Base-by-base conservation (phyloP, 768 basidiomycete species). In the Mycena galopus region DNA sequence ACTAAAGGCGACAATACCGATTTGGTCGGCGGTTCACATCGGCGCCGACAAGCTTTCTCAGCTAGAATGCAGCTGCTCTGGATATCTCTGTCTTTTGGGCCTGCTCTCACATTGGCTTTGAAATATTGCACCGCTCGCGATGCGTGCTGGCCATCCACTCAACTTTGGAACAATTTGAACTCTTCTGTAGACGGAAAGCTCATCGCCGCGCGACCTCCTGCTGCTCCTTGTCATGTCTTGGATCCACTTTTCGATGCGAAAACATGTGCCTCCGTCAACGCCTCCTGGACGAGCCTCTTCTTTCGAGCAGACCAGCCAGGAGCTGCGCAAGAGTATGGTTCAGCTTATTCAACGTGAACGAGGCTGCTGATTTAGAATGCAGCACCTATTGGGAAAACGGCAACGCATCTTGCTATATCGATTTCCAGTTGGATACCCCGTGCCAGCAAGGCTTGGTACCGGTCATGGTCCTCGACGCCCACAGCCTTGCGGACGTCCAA, bases 351-450 rank as follows among this genome's bases (percentile, higher is more conserved):
- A 23, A 6, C 35, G 14, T 33, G 35, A n/a, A 25, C 29, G 58
- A n/a, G 16, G 16, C 44, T 69, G 61, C 17, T 0, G 25, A 7
- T 37, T 29, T 8, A 30, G 30, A 69, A 47, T 17, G 50, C 32
- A 63, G 67, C 57, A 69, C 67, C 32, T 69, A 69, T 39, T 69
- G 67, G 67, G 67, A 69, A 69, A 69, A 69, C 67, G 67, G 67
- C 42, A 69, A 69, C 19, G 30, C 67, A 6, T 69, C 62, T 21
- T 79, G 74, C 33, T 79, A 75, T 16, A 35, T 85, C 60, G 81
- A 86, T 30, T 84, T 84, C 30, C 64, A 59, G 8, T 59, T 80
- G 55, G 65, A 66, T 5, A 72, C 63, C 9, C 62, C n/a, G 16
- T 81, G 80, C 55, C 70, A 64, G 35, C 79, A 78, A 60, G 78